Percentiles rank a stretch among this genome's conserved stretches.
Evolutionary conservation across 495 filamentous ascomycete genomes (phyloP).

Genomic region (Penicillium subrubescens): DNA sequence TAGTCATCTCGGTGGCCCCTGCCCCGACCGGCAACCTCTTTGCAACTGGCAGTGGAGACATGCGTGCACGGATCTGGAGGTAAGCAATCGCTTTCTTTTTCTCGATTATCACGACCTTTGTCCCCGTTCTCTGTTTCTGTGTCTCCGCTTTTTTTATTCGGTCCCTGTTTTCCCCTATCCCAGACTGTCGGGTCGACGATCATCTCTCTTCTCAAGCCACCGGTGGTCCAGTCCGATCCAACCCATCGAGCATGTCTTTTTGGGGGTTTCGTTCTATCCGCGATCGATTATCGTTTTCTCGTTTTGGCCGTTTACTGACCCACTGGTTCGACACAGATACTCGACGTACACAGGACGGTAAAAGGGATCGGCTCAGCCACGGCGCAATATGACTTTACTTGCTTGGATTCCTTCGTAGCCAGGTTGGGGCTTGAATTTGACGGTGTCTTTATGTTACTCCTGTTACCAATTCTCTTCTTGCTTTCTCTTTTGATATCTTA

Average conservation of each 20-base stretch:
- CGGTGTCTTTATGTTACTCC: slow-evolving; percentile 13
- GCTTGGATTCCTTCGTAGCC: slow-evolving; percentile 23
- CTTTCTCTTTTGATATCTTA: neutral
- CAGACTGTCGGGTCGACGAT: neutral
- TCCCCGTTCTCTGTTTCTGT: neutral
- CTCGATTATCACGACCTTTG: neutral
- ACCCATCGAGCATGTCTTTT: neutral
- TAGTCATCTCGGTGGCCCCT: slow-evolving; percentile 85
- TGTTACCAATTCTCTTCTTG: slow-evolving; percentile 5
- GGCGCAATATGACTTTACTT: slow-evolving; percentile 41
- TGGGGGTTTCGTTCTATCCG: neutral
- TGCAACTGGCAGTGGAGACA: slow-evolving; percentile 87
- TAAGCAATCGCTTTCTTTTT: slow-evolving; percentile 40
- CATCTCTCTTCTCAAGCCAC: neutral
- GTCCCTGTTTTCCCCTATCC: neutral
- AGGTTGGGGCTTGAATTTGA: slow-evolving; percentile 26
- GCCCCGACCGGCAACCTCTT: slow-evolving; percentile 79
- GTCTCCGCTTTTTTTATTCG: neutral
- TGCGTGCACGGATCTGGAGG: slow-evolving; percentile 89
- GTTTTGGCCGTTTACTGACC: slow-evolving; percentile 1
- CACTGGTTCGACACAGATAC: slow-evolving; percentile 34
- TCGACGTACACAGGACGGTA: slow-evolving; percentile 49
- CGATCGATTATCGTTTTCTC: slow-evolving; percentile 1
- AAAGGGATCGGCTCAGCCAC: slow-evolving; percentile 40
- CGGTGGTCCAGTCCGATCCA: neutral